Base-by-base conservation (phyloP, 2,329 filamentous ascomycete genomes). In the Colletotrichum cereale region DNA sequence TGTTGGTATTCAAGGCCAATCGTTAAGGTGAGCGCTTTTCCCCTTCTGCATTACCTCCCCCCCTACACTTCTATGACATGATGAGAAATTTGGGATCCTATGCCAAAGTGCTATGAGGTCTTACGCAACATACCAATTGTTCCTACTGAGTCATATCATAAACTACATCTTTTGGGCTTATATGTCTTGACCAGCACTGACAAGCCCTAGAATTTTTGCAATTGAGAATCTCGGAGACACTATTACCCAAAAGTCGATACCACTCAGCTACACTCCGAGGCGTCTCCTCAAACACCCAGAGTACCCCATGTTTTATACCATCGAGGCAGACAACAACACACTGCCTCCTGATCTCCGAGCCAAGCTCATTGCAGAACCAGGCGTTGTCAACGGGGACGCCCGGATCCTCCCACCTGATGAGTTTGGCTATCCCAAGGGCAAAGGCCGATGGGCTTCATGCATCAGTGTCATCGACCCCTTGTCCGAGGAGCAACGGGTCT, bases 361-460 rank as follows among this genome's bases (percentile, higher is more conserved):
- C n/a, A 89, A 92, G 74, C 86, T 98, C 1, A 86, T 97, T 14
- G 88, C 91, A 40, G 93, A 96, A 75, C 90, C 92, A 0, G 86
- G 86, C 8, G 86, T 90, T 4, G 89, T 91, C 10, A 95, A 94
- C 78, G 93, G 92, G 7, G 92, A 95, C 74, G 86, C 88, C n/a
- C 85, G 86, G 5, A 86, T 91, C 14, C 85, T 96, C 2, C 91
- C 93, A 0, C 89, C 94, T 1, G 89, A 92, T 75, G 93, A 97
- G 6, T 98, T 99, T 79, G 96, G 96, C 2, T 94, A 98, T 77
- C 93, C 96, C 12, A 90, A 91, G 67, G 95, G 91, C 31, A 90
- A 89, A 71, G 92, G 93, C 26, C 93, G 96, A 74, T 99, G 96
- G 96, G 94, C 96, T 50, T 98, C 96, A 12, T 98, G 95, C 81